phyloP scores from a whole-genome alignment of 1,284 basidiomycete genomes.

The Cerioporus squamosus region DNA sequence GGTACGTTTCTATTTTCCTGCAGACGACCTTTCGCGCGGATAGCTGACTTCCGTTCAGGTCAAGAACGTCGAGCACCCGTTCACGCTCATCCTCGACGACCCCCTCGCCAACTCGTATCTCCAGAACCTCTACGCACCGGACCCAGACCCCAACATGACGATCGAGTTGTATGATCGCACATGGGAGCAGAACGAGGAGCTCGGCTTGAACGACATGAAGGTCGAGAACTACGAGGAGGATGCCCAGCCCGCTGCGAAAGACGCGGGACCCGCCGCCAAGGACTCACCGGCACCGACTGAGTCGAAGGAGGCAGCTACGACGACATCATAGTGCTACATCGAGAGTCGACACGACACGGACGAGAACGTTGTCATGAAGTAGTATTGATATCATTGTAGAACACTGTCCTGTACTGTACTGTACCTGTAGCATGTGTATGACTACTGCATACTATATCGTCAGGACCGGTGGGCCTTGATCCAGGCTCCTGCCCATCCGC shows the following conservation, averaged over 20 bases:
- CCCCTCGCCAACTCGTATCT: constrained; percentile 96
- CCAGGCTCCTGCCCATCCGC: too few relatives aligned
- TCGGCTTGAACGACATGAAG: constrained; percentile 97
- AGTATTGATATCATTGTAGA: too few relatives aligned
- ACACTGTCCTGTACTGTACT: too few relatives aligned
- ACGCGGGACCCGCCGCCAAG: constrained; percentile 5
- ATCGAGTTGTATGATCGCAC: constrained; percentile 85
- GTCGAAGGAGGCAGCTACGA: not conserved
- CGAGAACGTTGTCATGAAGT: too few relatives aligned
- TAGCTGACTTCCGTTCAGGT: constrained; percentile 49
- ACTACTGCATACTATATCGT: too few relatives aligned
- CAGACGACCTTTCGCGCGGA: not conserved
- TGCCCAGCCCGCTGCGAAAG: constrained; percentile 5
- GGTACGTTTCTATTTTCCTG: constrained; percentile 43
- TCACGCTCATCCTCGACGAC: constrained; percentile 95
- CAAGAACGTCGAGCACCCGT: constrained; percentile 77
- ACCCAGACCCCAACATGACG: constrained; percentile 90
- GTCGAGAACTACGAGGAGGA: constrained; percentile 79
- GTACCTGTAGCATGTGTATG: too few relatives aligned
- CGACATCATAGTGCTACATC: too few relatives aligned
- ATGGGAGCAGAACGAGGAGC: constrained; percentile 93
- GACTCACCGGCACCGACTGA: not conserved
- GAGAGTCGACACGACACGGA: too few relatives aligned
- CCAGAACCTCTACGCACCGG: constrained; percentile 93
- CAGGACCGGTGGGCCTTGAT: too few relatives aligned